Evolutionary conservation across 306 rosid species (phyloP).

Genomic region (Dicorynia guianensis): DNA sequence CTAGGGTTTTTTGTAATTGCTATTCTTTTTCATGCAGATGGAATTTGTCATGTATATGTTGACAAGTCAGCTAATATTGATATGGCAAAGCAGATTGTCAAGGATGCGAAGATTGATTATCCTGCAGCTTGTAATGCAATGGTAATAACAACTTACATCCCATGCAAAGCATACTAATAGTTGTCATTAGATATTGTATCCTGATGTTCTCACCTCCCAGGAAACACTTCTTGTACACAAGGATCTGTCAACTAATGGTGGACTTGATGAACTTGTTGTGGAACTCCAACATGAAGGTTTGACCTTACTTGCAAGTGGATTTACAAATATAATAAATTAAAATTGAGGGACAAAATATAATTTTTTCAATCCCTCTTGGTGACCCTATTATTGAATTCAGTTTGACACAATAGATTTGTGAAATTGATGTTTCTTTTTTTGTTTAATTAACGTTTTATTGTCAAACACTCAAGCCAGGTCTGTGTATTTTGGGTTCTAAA

Average conservation of each 20-base stretch:
- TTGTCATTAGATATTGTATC: conserved; percentile 34
- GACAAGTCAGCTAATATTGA: conserved; percentile 79
- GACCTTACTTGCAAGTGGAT: conserved; percentile 29
- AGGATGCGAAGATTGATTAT: conserved; percentile 82
- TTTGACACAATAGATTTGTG: background rate
- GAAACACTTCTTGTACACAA: conserved; percentile 92
- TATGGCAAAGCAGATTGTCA: conserved; percentile 77
- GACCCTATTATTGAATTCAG: background rate
- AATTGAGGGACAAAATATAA: conserved; percentile 11
- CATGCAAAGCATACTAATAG: background rate
- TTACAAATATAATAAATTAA: conserved; percentile 4
- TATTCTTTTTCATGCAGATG: conserved; percentile 62
- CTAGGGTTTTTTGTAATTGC: conserved; percentile 30
- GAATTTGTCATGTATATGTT: conserved; percentile 82
- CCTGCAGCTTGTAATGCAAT: conserved; percentile 88
- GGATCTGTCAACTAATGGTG: conserved; percentile 60
- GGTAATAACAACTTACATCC: conserved; percentile 55
- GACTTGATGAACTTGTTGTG: conserved; percentile 55
- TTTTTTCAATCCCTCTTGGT: background rate
- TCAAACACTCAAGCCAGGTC: no score
- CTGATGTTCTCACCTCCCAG: conserved; percentile 44
- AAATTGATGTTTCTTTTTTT: no score
- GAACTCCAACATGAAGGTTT: conserved; percentile 76
- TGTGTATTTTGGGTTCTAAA: no score
- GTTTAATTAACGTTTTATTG: no score